Conservation (phyloP, 306 rosid genomes). For the Castanospermum australe region DNA sequence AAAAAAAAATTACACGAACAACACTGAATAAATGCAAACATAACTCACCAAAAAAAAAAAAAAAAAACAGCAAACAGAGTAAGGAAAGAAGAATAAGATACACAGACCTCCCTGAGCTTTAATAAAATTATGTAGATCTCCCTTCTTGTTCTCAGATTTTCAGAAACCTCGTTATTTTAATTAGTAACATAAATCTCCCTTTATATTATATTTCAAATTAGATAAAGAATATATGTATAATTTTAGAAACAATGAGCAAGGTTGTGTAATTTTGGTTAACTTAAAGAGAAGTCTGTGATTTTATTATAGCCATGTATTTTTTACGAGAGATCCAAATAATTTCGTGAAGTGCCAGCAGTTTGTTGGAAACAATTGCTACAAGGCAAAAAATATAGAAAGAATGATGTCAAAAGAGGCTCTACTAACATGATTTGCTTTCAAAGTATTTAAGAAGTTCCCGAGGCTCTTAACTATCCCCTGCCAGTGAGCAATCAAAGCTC, state of each 20-base stretch:
- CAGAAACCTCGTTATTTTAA: constrained; percentile 8
- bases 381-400: background rate
- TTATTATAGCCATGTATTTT: background rate
- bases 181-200: constrained; percentile 7
- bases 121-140: constrained; percentile 1
- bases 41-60: background rate
- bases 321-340: background rate
- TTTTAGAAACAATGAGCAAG: background rate
- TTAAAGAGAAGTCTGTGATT: constrained; percentile 5
- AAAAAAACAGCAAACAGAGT: background rate
- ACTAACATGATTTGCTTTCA: constrained; percentile 89
- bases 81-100: background rate
- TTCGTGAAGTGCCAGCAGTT: background rate
- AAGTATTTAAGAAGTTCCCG: constrained; percentile 69
- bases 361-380: background rate
- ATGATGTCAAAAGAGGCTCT: constrained; percentile 4
- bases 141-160: constrained; percentile 15
- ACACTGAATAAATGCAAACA: background rate
- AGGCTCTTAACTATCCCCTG: constrained; percentile 96
- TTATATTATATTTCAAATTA: background rate
- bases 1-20: background rate
- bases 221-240: background rate
- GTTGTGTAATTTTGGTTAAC: background rate
- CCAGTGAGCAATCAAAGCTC: constrained; percentile 97
- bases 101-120: background rate